phyloP scores from a whole-genome alignment of 225 moss, liverwort and hornwort genomes.

The Anthoceros angustus region DNA sequence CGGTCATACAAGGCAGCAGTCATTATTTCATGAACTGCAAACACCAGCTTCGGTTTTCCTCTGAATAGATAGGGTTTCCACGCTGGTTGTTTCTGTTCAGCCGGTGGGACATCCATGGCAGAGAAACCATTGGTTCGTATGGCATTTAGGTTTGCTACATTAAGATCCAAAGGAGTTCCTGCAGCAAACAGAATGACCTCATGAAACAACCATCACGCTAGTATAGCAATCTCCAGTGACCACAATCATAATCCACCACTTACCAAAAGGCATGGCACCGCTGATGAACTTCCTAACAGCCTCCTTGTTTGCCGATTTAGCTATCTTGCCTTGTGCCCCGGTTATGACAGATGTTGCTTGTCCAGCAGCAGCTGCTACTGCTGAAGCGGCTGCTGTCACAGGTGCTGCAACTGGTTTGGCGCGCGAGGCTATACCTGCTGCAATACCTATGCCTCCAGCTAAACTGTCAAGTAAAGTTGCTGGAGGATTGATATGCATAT shows the following conservation, averaged over 20 bases:
- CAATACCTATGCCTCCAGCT: constrained; percentile 72
- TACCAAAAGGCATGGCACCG: constrained; percentile 77
- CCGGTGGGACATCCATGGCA: constrained; percentile 52
- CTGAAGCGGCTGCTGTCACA: constrained; percentile 84
- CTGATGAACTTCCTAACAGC: constrained; percentile 74
- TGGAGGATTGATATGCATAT: constrained; percentile 51
- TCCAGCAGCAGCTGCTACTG: constrained; percentile 81
- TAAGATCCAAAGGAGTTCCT: constrained; percentile 74
- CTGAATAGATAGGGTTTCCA: constrained; percentile 95
- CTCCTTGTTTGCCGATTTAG: constrained; percentile 68
- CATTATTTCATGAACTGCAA: constrained; percentile 73
- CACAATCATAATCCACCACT: background rate
- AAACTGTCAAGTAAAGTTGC: constrained; percentile 63
- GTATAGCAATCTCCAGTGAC: background rate
- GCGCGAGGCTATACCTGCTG: constrained; percentile 65
- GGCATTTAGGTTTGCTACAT: constrained; percentile 52
- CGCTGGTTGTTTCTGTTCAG: constrained; percentile 75
- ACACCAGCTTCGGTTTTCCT: constrained; percentile 78
- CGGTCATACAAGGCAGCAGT: constrained; percentile 85
- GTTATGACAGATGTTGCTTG: constrained; percentile 87
- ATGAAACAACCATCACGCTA: background rate
- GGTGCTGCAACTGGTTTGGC: constrained; percentile 93
- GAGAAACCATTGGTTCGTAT: constrained; percentile 74
- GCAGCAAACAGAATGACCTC: background rate
- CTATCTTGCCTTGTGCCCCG: constrained; percentile 40